Conservation (phyloP, 495 filamentous ascomycete species). For the Podospora pseudopauciseta region DNA sequence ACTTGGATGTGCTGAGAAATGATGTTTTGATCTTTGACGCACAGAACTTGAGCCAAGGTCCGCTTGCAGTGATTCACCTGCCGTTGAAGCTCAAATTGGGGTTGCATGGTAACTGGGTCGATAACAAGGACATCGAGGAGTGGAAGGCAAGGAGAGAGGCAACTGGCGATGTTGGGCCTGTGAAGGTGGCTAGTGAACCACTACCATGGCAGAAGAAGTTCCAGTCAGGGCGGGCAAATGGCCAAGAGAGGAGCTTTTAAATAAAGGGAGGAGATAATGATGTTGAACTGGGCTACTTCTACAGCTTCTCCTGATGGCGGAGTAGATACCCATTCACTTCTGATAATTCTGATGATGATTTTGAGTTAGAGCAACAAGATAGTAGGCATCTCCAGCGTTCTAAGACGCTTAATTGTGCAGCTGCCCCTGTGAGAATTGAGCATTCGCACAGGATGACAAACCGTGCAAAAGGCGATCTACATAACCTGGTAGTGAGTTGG, state of each 20-base stretch:
- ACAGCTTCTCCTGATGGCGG: no score
- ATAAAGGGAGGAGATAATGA: no score
- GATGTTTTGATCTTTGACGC: slow-evolving; percentile 52
- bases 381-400: no score
- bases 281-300: no score
- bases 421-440: no score
- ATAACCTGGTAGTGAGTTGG: no score
- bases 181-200: slow-evolving; percentile 37
- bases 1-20: slow-evolving; percentile 47
- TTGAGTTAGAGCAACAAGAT: no score
- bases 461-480: no score
- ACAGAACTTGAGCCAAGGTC: slow-evolving; percentile 39
- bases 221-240: background rate
- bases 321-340: no score
- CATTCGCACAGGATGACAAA: no score
- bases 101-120: slow-evolving; percentile 49
- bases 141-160: slow-evolving; percentile 37
- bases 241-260: background rate
- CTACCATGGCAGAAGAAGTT: slow-evolving; percentile 42
- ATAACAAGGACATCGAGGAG: slow-evolving; percentile 42
- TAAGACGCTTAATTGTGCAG: no score
- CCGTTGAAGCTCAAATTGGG: slow-evolving; percentile 44
- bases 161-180: slow-evolving; percentile 39
- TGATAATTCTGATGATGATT: no score
- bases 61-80: slow-evolving; percentile 45